Conservation (phyloP, 176 grass and related monocot genomes). For the Stipa capillata region DNA sequence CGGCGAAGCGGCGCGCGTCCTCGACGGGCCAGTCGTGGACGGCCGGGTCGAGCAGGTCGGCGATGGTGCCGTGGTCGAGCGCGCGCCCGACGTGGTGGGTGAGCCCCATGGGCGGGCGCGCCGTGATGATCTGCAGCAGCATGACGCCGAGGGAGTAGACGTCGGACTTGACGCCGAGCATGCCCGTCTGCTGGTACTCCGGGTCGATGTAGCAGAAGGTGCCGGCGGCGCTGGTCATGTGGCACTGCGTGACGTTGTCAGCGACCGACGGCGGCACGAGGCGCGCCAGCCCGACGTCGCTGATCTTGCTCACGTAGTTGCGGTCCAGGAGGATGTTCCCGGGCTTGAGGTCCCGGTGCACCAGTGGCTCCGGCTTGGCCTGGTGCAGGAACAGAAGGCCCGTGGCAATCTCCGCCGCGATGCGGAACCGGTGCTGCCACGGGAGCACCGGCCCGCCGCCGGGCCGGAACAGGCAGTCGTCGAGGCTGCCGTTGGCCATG, state of each 20-base stretch:
- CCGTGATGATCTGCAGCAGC: slow-evolving; percentile 83
- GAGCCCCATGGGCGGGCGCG: slow-evolving; percentile 68
- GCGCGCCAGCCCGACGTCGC: slow-evolving; percentile 78
- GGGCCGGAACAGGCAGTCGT: slow-evolving; percentile 75
- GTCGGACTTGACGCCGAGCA: slow-evolving; percentile 90
- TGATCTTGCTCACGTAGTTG: slow-evolving; percentile 93
- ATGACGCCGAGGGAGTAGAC: slow-evolving; percentile 89
- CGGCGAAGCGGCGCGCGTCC: slow-evolving; percentile 46
- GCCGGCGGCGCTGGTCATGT: slow-evolving; percentile 75
- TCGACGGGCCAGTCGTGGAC: slow-evolving; percentile 71
- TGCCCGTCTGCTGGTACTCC: slow-evolving; percentile 91
- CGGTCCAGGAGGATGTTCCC: slow-evolving; percentile 88
- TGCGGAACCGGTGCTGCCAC: slow-evolving; percentile 86
- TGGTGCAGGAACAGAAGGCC: slow-evolving; percentile 87
- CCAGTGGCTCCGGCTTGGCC: slow-evolving; percentile 77
- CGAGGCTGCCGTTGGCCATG: slow-evolving; percentile 86
- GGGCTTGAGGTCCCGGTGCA: slow-evolving; percentile 90
- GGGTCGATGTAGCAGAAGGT: slow-evolving; percentile 98
- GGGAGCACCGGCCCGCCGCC: slow-evolving; percentile 35
- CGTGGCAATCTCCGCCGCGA: slow-evolving; percentile 79
- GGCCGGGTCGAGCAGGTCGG: slow-evolving; percentile 53
- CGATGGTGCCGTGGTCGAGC: slow-evolving; percentile 57
- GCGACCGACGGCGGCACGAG: slow-evolving; percentile 73
- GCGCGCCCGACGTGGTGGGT: slow-evolving; percentile 60
- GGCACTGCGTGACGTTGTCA: slow-evolving; percentile 79